A percentile compares a stretch with the other conserved stretches of the same genome.
phyloP scores from a whole-genome alignment of 495 filamentous ascomycete genomes.

The Letharia lupina region DNA sequence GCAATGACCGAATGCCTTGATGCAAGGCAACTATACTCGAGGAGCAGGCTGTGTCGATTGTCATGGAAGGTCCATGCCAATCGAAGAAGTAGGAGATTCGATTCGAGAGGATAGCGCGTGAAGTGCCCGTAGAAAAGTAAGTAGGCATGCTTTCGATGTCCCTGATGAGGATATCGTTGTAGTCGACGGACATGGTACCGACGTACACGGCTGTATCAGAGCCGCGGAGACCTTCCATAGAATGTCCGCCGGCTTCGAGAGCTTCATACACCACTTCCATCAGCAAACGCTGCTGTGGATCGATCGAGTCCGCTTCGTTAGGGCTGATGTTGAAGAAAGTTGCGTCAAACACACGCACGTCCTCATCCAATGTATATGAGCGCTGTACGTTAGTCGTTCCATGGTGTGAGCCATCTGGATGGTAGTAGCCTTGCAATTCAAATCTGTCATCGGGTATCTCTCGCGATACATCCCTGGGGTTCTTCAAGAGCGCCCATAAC shows the following conservation, averaged over 20 bases:
- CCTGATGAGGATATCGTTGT: conserved; percentile 26
- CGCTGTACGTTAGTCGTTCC: conserved; percentile 1
- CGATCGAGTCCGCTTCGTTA: conserved; percentile 37
- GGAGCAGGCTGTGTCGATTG: conserved; percentile 50
- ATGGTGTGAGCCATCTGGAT: conserved; percentile 14
- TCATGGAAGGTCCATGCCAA: conserved; percentile 43
- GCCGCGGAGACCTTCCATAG: conserved; percentile 24
- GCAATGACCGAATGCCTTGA: conserved; percentile 41
- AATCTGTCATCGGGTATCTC: conserved; percentile 22
- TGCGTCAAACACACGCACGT: conserved; percentile 36
- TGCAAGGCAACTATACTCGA: conserved; percentile 44
- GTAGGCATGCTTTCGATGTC: conserved; percentile 31
- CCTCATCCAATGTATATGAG: neutral
- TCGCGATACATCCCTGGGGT: conserved; percentile 20
- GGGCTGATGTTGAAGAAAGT: conserved; percentile 54
- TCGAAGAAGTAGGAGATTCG: conserved; percentile 49
- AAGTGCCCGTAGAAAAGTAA: conserved; percentile 39
- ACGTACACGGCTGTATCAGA: conserved; percentile 28
- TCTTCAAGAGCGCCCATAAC: conserved; percentile 25
- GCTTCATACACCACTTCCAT: conserved; percentile 54
- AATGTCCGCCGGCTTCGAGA: conserved; percentile 44
- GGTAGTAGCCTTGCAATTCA: conserved; percentile 20
- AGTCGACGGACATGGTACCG: conserved; percentile 34
- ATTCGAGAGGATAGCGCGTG: conserved; percentile 39
- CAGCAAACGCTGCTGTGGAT: conserved; percentile 30